Conservation (phyloP, 192 early-diverging fungal genomes). For the Glomus cerebriforme region DNA sequence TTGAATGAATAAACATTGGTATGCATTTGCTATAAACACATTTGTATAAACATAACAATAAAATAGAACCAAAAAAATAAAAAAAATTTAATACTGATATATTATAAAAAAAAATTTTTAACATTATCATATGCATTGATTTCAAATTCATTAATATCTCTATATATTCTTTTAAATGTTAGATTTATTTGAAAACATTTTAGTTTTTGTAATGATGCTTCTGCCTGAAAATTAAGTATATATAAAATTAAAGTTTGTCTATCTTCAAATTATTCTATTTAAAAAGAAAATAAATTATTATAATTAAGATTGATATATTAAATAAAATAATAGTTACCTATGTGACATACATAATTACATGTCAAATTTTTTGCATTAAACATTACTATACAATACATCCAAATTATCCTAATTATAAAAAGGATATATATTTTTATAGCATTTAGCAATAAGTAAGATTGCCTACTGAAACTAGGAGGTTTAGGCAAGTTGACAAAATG, state of each 20-base stretch:
- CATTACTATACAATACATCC: too few relatives aligned
- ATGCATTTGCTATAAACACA: neutral
- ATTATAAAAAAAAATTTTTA: neutral
- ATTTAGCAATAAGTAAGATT: too few relatives aligned
- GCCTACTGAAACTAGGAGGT: too few relatives aligned
- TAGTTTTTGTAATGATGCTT: neutral
- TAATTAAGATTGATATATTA: neutral
- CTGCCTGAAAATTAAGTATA: neutral
- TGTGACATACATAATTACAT: neutral
- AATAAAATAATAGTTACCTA: neutral
- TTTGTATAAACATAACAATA: neutral
- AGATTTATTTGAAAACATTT: neutral
- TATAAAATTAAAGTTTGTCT: neutral
- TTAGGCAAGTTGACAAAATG: too few relatives aligned
- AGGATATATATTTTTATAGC: too few relatives aligned
- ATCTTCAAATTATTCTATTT: constrained; percentile 1
- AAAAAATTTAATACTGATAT: neutral
- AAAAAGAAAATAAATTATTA: neutral
- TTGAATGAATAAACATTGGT: neutral
- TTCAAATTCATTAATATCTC: constrained; percentile 9
- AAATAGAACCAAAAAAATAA: neutral
- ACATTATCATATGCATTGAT: neutral
- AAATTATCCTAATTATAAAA: too few relatives aligned
- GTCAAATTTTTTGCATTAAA: neutral
- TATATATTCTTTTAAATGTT: neutral